Evolutionary conservation across 352 stramenopile genomes (phyloP), one percentile per base, ranked within the genome.

Genomic region (Thraustotheca clavata): DNA sequence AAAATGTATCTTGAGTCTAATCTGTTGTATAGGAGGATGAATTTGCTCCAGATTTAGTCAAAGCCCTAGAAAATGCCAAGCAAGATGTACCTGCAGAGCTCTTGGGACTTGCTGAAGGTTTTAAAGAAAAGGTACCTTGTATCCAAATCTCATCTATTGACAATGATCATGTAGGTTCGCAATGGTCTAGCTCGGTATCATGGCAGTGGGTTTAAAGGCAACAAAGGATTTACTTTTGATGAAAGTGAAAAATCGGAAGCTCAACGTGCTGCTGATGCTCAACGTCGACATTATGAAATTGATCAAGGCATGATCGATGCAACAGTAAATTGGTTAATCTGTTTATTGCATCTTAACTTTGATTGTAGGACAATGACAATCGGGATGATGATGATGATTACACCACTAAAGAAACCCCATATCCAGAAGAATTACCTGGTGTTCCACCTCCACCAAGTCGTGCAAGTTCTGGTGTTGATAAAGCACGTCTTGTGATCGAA

Each of bases 1-100:
- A 18, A 20, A 67, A 26, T 27, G 52, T 26, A 18, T 34, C 18
- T 46, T 67, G 32, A 9, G 4, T 62, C 38, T 70, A 26, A 67
- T 48, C 4, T 34, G n/a, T 54, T 35, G 54, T 66, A 22, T 46
- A 98, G 73, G 96, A 99, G 69, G 96, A 97, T 16, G 92, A 98
- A 68, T 99, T 98, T 69, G 95, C 97, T 22, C 93, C 97, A 16
- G 97, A 98, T 73, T 79, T 99, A 59, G 87, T 99, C 16, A 98
- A 97, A 59, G 97, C 96, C 22, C 76, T 99, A n/a, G 81, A 94
- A 59, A 90, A 78, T 31, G 82, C 73, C 26, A 95, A 93, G 70
- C 86, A 95, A 62, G 66, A 38, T 6, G 69, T 95, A 5, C 86
- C 86, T 18, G 63, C 72, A 11, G 96, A 98, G 67, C 73, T 99